Conservation (phyloP, 495 filamentous ascomycete genomes). For the Penicillium lividum region DNA sequence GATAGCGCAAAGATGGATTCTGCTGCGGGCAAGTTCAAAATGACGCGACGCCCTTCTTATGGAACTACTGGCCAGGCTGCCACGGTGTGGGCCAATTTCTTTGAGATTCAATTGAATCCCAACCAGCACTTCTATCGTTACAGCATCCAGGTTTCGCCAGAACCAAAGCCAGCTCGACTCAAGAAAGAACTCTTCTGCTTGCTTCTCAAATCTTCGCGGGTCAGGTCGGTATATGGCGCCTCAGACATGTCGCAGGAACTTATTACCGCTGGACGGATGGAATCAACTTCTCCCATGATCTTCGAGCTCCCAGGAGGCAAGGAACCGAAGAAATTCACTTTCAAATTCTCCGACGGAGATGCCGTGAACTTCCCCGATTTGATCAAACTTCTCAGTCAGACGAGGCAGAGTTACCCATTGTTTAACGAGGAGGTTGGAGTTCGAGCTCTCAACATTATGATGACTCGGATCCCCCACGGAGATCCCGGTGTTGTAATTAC, state of each 20-base stretch:
- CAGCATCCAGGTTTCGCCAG: constrained; percentile 9
- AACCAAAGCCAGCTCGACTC: constrained; percentile 7
- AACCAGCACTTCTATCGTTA: constrained; percentile 15
- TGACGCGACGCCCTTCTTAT: constrained; percentile 45
- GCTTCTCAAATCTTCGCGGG: neutral
- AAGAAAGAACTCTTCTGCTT: constrained; percentile 11
- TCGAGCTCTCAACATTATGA: constrained; percentile 51
- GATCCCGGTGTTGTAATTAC: constrained; percentile 16
- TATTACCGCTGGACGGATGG: constrained; percentile 6
- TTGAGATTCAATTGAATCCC: constrained; percentile 28
- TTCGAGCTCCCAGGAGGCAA: neutral
- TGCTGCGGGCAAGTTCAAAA: neutral
- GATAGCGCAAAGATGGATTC: neutral
- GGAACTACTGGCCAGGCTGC: constrained; percentile 37
- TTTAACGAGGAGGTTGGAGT: constrained; percentile 22
- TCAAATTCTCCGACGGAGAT: neutral
- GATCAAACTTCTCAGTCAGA: neutral
- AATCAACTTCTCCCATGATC: neutral
- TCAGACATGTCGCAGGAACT: constrained; percentile 22
- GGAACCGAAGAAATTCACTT: neutral
- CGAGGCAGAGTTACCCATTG: neutral
- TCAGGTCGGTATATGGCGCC: constrained; percentile 1
- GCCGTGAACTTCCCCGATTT: neutral
- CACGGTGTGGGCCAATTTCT: constrained; percentile 49
- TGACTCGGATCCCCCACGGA: constrained; percentile 7